Percentiles rank a stretch among this genome's conserved stretches.
Conservation (phyloP, 176 grass and related monocot genomes). For the Leersia perrieri region DNA sequence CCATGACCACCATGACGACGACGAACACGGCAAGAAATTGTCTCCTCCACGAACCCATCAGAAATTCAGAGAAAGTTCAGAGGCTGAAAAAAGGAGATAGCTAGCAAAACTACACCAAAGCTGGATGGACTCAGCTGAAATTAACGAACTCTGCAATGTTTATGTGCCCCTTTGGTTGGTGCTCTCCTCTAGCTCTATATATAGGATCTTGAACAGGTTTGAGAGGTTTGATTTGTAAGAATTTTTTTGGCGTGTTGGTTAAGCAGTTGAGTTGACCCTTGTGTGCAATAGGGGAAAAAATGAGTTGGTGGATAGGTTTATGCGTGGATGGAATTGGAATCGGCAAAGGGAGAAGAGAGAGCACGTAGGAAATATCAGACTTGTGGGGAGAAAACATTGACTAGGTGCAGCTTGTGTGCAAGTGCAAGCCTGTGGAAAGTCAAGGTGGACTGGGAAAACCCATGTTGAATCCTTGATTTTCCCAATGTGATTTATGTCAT, state of each 20-base stretch:
- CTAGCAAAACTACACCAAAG: background rate
- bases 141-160: background rate
- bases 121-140: background rate
- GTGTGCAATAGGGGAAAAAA: background rate
- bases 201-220: background rate
- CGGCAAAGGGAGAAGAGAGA: too few species aligned
- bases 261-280: background rate
- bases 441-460: background rate
- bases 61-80: background rate
- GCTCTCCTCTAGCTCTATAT: background rate
- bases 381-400: conserved; percentile 17
- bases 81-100: background rate
- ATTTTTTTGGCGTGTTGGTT: background rate
- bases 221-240: background rate
- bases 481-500: background rate
- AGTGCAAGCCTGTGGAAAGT: background rate
- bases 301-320: background rate
- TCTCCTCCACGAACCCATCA: conserved; percentile 16
- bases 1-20: background rate
- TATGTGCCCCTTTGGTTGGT: background rate
- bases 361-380: background rate
- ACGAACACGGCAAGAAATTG: background rate
- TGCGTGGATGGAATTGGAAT: background rate
- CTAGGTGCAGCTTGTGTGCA: background rate
- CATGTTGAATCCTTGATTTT: background rate